A percentile compares a stretch with the other conserved stretches of the same genome.
Evolutionary conservation across 176 grass and related monocot species (phyloP).

Genomic region (Oryza rufipogon): DNA sequence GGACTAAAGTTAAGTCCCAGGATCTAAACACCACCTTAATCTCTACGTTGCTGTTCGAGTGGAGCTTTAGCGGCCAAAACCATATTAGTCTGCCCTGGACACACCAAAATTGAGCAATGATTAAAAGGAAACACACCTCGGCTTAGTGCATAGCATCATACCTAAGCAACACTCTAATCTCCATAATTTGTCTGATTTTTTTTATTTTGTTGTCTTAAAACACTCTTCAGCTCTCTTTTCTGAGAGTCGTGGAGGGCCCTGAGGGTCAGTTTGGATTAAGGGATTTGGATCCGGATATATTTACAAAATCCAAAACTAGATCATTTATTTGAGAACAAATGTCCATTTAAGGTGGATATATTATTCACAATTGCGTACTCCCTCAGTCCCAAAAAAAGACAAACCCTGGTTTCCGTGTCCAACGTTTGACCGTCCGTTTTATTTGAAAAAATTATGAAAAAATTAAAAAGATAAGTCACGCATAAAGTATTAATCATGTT

Average conservation of each 20-base stretch:
- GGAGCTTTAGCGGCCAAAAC: constrained; percentile 34
- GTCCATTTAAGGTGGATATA: background rate
- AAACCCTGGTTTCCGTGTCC: too few species aligned
- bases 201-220: background rate
- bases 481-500: too few species aligned
- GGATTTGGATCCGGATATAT: background rate
- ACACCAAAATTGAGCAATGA: constrained; percentile 22
- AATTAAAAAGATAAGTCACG: too few species aligned
- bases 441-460: too few species aligned
- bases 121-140: constrained; percentile 14
- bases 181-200: background rate
- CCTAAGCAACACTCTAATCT: background rate
- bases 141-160: constrained; percentile 41
- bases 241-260: background rate
- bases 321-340: background rate
- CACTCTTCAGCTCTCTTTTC: background rate
- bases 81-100: constrained; percentile 20
- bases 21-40: too few species aligned
- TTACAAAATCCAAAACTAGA: background rate
- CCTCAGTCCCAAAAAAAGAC: too few species aligned
- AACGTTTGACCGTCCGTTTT: too few species aligned
- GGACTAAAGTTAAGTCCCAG: too few species aligned
- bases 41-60: background rate
- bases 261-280: background rate
- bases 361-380: background rate